Base-by-base conservation (phyloP, 78 protist genomes). In the Dictyostelium purpureum region DNA sequence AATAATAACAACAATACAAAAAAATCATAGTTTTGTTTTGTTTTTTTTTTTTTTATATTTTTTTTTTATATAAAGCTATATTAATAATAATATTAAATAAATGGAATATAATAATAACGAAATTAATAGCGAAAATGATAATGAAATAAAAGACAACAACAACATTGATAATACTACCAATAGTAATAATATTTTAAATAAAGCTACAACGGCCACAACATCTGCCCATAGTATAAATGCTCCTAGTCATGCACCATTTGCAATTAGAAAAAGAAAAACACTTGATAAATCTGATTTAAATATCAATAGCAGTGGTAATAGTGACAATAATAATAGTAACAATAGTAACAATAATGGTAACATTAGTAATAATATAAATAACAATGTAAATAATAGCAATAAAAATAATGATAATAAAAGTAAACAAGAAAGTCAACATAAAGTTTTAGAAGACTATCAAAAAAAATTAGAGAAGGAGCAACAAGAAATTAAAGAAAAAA, bases 391-490 rank as follows among this genome's bases (percentile, higher is more conserved):
- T 76, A 19, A 56, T 76, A 76, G 26, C 43, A 40, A 43, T 33
- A 11, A 69, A 40, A 5, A 69, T 21, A 12, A 40, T 40, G 51
- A 69, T 14, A 12, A 40, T 69, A 33, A 57, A 14, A 76, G 35
- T 76, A 33, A 49, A 76, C 2, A 6, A 21, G 31, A 77, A 49
- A 54, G 12, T 38, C 77, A 66, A 37, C 79, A 54, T 83, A 93
- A 45, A 76, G 93, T 57, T 82, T 81, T 33, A 37, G 88, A 35
- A 89, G 87, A 61, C 43, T 81, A n/a, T 67, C 65, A 69, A 40
- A 51, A 37, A 73, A 56, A 33, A 52, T 61, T 45, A 66, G 40
- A 88, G 43, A 45, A 79, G 54, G 89, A 77, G 31, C 38, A 69
- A 92, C 16, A 16, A 35, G 40, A 57, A 80, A 10, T 63, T 47